Conservation (phyloP, 257 asterid genomes). For the Fraxinus americana region DNA sequence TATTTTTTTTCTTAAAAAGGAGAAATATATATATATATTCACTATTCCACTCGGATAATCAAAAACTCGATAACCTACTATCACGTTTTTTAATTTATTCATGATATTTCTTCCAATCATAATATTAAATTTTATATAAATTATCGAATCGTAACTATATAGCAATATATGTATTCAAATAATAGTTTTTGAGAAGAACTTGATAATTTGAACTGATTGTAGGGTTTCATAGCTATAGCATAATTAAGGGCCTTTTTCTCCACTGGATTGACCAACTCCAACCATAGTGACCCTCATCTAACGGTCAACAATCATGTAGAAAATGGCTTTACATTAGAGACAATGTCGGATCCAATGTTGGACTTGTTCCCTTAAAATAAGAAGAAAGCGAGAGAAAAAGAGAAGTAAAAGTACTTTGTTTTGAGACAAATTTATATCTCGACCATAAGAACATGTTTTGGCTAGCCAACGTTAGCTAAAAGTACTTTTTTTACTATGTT, state of each 20-base stretch:
- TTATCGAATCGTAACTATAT: too few relatives aligned
- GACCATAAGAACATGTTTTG: not conserved
- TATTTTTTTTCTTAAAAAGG: not conserved
- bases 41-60: not conserved
- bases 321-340: not conserved
- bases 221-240: not conserved
- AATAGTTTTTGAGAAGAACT: not conserved
- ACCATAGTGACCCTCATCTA: not conserved
- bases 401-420: not conserved
- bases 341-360: slow-evolving; percentile 1
- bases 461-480: too few relatives aligned
- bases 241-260: not conserved
- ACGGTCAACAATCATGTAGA: not conserved
- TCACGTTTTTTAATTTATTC: not conserved
- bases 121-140: too few relatives aligned
- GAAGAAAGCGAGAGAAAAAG: too few relatives aligned
- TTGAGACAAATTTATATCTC: not conserved
- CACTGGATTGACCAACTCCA: not conserved
- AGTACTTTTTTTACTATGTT: not conserved
- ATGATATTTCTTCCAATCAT: not conserved
- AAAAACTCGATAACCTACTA: not conserved
- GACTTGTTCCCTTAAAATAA: not conserved
- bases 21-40: not conserved
- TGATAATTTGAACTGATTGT: not conserved
- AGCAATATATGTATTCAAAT: too few relatives aligned